These are phyloP conservation scores for Cercophora newfieldiana DNA, from an alignment of 495 filamentous ascomycete species.

Conservation along the genomic window DNA sequence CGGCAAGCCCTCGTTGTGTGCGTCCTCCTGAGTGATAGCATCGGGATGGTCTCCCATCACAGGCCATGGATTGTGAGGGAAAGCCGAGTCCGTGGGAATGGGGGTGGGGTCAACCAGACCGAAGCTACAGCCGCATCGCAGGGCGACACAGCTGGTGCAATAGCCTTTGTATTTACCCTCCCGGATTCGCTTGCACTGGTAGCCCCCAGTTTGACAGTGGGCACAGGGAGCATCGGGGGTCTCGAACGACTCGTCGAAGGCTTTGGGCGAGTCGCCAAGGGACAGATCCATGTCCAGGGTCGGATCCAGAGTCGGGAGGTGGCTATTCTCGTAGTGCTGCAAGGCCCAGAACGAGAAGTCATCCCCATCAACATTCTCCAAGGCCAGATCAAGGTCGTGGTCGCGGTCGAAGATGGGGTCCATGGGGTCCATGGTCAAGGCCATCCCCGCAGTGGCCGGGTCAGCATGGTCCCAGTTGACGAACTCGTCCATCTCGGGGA, in stretches of 20 bases:
- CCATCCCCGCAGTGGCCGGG: conserved; percentile 26
- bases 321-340: conserved; percentile 45
- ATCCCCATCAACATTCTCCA: conserved; percentile 48
- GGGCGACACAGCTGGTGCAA: conserved; percentile 77
- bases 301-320: conserved; percentile 21
- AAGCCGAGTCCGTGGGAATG: conserved; percentile 33
- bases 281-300: conserved; percentile 22
- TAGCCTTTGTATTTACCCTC: conserved; percentile 66
- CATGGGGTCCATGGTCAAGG: conserved; percentile 17
- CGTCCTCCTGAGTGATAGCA: conserved; percentile 48
- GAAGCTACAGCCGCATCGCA: conserved; percentile 74
- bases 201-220: conserved; percentile 65
- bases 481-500: conserved; percentile 42
- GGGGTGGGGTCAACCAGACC: conserved; percentile 29
- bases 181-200: conserved; percentile 74
- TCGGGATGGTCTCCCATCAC: conserved; percentile 47
- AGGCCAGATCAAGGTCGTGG: conserved; percentile 42
- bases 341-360: conserved; percentile 54
- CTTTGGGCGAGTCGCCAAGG: conserved; percentile 16
- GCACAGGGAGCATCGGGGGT: conserved; percentile 58
- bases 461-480: conserved; percentile 50
- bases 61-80: conserved; percentile 48
- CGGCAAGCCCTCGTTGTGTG: conserved; percentile 41
- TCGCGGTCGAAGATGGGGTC: conserved; percentile 40
- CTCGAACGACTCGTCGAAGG: conserved; percentile 41